These are phyloP conservation scores for Alternaria infectoria DNA, from an alignment of 2,329 filamentous ascomycete genomes.

Conservation along the genomic window DNA sequence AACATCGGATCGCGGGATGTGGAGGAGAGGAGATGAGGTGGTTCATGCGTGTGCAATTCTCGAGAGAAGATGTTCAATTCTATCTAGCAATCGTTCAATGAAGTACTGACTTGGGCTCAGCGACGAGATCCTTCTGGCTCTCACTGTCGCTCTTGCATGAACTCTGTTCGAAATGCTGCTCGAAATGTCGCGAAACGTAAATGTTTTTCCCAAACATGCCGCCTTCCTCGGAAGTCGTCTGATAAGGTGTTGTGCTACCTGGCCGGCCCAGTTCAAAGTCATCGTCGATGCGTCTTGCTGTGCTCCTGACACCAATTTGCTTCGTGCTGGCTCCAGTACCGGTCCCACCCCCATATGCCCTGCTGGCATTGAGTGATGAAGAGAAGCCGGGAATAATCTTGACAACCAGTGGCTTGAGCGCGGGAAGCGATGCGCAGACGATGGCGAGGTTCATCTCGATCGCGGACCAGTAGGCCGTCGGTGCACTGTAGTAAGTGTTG, in stretches of 20 bases:
- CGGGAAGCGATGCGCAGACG: constrained; percentile 40
- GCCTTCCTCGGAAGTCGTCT: constrained; percentile 9
- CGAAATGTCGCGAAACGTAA: constrained; percentile 3
- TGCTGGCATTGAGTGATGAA: constrained; percentile 10
- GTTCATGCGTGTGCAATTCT: not conserved
- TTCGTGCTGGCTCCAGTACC: constrained; percentile 4
- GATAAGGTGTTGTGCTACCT: constrained; percentile 8
- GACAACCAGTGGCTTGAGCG: constrained; percentile 37
- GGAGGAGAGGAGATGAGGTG: not conserved
- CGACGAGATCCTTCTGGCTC: constrained; percentile 7
- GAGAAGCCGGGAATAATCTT: constrained; percentile 30
- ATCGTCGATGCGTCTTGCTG: constrained; percentile 8
- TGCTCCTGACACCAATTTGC: not conserved
- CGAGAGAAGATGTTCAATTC: not conserved
- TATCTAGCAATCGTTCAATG: not conserved
- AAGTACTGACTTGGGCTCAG: not conserved
- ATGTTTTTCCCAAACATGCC: constrained; percentile 11
- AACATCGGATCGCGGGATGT: not conserved
- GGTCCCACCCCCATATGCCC: constrained; percentile 7
- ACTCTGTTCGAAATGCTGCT: constrained; percentile 3
- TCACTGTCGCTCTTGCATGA: constrained; percentile 4
- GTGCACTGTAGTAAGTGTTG: constrained; percentile 28
- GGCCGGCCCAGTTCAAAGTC: constrained; percentile 20
- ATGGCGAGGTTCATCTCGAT: constrained; percentile 43
- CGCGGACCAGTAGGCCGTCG: constrained; percentile 35